phyloP scores from a whole-genome alignment of 345 rosid genomes.

The Abelmoschus esculentus region DNA sequence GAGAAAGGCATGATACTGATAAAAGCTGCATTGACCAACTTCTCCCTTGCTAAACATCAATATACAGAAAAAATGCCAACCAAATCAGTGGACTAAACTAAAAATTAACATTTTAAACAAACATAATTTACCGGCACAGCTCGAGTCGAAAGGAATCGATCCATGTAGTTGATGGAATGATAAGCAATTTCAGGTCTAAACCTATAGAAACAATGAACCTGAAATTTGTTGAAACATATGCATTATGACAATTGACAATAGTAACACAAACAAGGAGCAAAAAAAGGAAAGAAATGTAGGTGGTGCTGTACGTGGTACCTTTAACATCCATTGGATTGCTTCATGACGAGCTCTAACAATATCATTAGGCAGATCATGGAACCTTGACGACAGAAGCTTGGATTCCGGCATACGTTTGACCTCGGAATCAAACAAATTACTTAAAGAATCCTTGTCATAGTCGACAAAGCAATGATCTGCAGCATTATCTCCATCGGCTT shows the following conservation, averaged over 20 bases:
- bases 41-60: constrained; percentile 14
- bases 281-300: too few relatives aligned
- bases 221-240: background rate
- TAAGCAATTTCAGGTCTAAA: constrained; percentile 27
- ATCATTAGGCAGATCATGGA: constrained; percentile 10
- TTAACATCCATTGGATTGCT: constrained; percentile 31
- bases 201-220: constrained; percentile 23
- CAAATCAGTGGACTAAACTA: background rate
- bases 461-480: background rate
- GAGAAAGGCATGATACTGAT: constrained; percentile 31
- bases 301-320: constrained; percentile 15
- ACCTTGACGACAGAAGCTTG: background rate
- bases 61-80: background rate
- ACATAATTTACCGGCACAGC: constrained; percentile 16
- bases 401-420: constrained; percentile 21
- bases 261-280: background rate
- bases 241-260: background rate
- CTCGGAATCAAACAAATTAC: constrained; percentile 21
- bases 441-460: constrained; percentile 13
- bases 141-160: constrained; percentile 27
- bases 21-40: constrained; percentile 32
- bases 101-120: background rate
- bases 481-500: constrained; percentile 10
- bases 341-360: constrained; percentile 20
- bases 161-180: constrained; percentile 32